phyloP scores from a whole-genome alignment of 345 rosid species.

The Linum lewisii region DNA sequence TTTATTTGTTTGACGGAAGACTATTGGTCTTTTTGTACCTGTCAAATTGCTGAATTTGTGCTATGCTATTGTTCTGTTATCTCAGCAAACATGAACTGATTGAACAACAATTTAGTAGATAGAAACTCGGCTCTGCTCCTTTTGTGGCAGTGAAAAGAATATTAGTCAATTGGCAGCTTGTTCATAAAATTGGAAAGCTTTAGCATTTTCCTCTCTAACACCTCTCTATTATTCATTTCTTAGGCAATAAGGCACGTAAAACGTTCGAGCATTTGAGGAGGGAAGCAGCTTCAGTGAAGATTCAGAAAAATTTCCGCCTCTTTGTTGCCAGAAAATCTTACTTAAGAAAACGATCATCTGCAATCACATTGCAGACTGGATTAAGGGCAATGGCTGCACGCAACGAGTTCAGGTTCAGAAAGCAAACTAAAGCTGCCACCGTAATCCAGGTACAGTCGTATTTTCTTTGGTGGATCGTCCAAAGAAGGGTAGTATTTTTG shows the following conservation, averaged over 20 bases:
- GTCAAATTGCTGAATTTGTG: too few species aligned
- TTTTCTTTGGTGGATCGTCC: background rate
- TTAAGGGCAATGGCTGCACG: slow-evolving; percentile 10
- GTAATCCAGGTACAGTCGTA: slow-evolving; percentile 1
- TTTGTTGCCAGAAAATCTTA: slow-evolving; percentile 1
- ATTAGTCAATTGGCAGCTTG: background rate
- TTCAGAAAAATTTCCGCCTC: slow-evolving; percentile 8
- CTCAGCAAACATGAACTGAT: background rate
- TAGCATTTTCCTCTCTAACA: background rate
- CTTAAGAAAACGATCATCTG: background rate
- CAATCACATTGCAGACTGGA: slow-evolving; percentile 8
- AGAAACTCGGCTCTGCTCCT: background rate
- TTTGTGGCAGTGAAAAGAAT: too few species aligned
- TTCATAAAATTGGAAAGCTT: background rate
- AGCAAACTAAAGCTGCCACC: slow-evolving; percentile 9
- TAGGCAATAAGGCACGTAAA: slow-evolving; percentile 7
- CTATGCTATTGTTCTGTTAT: too few species aligned
- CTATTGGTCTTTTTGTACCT: too few species aligned
- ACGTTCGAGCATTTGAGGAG: slow-evolving; percentile 2
- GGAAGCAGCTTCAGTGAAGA: slow-evolving; percentile 6
- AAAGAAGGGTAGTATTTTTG: background rate
- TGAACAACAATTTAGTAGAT: background rate
- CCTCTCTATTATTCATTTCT: background rate
- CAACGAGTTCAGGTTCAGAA: slow-evolving; percentile 8
- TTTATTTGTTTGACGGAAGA: too few species aligned